phyloP scores from a whole-genome alignment of 768 basidiomycete genomes.

The Neoboletus magnificus region DNA sequence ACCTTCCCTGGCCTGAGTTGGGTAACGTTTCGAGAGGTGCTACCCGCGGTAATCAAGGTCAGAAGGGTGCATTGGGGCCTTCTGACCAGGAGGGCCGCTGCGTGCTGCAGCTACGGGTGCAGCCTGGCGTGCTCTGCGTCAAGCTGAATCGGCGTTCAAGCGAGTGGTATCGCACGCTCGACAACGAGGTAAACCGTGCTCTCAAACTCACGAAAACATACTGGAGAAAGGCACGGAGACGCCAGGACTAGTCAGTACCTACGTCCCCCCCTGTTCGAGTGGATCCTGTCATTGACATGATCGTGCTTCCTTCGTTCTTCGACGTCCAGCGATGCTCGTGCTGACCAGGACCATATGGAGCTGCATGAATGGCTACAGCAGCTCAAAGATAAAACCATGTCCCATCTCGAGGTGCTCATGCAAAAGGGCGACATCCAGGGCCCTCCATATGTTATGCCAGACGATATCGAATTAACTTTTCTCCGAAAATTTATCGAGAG shows the following conservation, averaged over 20 bases:
- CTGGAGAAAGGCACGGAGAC: slow-evolving; percentile 77
- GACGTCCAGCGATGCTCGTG: slow-evolving; percentile 54
- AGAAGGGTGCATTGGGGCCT: slow-evolving; percentile 72
- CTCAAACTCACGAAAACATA: slow-evolving; percentile 84
- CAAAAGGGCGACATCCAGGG: slow-evolving; percentile 85
- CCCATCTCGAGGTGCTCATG: slow-evolving; percentile 81
- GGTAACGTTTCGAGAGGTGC: slow-evolving; percentile 84
- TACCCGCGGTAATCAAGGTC: slow-evolving; percentile 81
- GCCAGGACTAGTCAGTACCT: slow-evolving; percentile 59
- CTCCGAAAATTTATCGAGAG: slow-evolving; percentile 81
- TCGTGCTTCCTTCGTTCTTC: not conserved
- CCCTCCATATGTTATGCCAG: slow-evolving; percentile 78
- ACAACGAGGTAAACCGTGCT: slow-evolving; percentile 74
- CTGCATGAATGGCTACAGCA: slow-evolving; percentile 86
- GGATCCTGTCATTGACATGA: slow-evolving; percentile 6
- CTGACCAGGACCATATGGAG: slow-evolving; percentile 88
- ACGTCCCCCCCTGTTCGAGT: not conserved
- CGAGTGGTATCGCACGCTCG: slow-evolving; percentile 80
- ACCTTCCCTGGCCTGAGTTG: slow-evolving; percentile 83
- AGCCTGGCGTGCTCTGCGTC: slow-evolving; percentile 78
- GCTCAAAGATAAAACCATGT: slow-evolving; percentile 86
- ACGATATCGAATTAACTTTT: slow-evolving; percentile 73
- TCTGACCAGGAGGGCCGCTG: slow-evolving; percentile 75
- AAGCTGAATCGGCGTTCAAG: slow-evolving; percentile 70
- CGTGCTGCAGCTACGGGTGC: slow-evolving; percentile 75